A percentile compares a stretch with the other conserved stretches of the same genome.
Evolutionary conservation across 2,329 filamentous ascomycete genomes (phyloP).

Genomic region (Arthroderma uncinatum): DNA sequence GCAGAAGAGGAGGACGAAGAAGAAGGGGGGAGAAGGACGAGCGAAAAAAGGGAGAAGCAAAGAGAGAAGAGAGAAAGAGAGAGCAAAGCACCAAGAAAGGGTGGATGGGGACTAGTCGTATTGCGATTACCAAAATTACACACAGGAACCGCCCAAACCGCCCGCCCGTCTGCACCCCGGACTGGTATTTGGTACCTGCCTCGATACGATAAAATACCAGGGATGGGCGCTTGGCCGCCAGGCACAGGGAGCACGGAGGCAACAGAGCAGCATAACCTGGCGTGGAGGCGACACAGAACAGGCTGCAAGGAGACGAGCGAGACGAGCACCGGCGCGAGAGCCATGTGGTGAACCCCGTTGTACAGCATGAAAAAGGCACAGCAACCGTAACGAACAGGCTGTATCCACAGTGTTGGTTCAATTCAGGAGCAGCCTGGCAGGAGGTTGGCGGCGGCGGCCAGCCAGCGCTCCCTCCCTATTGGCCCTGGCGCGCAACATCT

Average conservation of each 20-base stretch:
- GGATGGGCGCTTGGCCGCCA: background rate
- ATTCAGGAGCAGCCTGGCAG: background rate
- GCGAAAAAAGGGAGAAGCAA: slow-evolving; percentile 14
- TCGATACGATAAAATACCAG: slow-evolving; percentile 2
- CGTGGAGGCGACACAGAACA: background rate
- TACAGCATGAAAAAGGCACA: background rate
- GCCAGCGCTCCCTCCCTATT: background rate
- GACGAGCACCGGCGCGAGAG: background rate
- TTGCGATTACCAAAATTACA: slow-evolving; percentile 1
- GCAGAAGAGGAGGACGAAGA: slow-evolving; percentile 12
- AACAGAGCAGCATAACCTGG: background rate
- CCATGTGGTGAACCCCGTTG: slow-evolving; percentile 1
- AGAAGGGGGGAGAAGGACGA: slow-evolving; percentile 11
- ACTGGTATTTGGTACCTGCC: slow-evolving; percentile 4
- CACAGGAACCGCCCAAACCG: background rate
- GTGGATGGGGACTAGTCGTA: slow-evolving; percentile 3
- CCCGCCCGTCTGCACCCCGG: background rate
- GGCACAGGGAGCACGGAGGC: background rate
- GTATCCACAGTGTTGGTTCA: background rate
- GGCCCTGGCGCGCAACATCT: too few relatives aligned
- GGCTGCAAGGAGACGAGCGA: background rate
- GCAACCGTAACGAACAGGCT: background rate
- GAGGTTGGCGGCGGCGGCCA: background rate
- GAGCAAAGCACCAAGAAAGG: background rate
- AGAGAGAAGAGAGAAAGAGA: slow-evolving; percentile 10